Conservation (phyloP, 2,329 filamentous ascomycete species). For the Cytospora piceae region DNA sequence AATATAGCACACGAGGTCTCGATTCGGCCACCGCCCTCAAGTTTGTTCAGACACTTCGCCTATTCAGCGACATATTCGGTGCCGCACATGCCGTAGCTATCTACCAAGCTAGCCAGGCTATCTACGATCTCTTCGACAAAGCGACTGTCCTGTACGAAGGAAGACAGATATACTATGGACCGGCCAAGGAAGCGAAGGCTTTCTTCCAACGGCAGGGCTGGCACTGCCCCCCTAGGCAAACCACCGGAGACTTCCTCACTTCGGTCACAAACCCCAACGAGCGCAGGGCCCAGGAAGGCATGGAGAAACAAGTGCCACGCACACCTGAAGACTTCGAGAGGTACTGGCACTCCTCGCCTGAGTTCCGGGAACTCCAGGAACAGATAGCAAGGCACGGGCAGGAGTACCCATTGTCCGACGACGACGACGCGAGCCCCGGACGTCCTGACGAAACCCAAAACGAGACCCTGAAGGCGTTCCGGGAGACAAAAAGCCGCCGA, state of each 20-base stretch:
- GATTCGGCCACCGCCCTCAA: constrained; percentile 75
- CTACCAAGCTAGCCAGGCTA: constrained; percentile 71
- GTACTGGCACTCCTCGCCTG: constrained; percentile 50
- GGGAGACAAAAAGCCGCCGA: constrained; percentile 51
- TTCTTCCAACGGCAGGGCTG: constrained; percentile 74
- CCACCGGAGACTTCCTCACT: constrained; percentile 71
- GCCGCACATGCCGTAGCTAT: constrained; percentile 69
- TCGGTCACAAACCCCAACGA: constrained; percentile 68
- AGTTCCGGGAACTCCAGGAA: constrained; percentile 46
- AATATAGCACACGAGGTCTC: constrained; percentile 65
- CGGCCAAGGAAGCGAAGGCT: constrained; percentile 57
- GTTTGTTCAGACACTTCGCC: constrained; percentile 69
- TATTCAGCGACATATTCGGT: constrained; percentile 65
- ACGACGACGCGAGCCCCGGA: constrained; percentile 40
- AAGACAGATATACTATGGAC: constrained; percentile 76
- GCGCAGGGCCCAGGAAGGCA: constrained; percentile 58
- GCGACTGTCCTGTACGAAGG: constrained; percentile 76
- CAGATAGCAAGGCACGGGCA: constrained; percentile 57
- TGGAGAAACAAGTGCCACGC: constrained; percentile 64
- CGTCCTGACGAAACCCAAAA: not conserved
- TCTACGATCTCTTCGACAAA: constrained; percentile 78
- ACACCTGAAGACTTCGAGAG: constrained; percentile 71
- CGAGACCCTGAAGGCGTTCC: constrained; percentile 36
- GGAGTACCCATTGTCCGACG: constrained; percentile 43
- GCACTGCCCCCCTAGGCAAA: constrained; percentile 68